Base-by-base conservation (phyloP, 495 filamentous ascomycete genomes). In the Neurospora sp. region DNA sequence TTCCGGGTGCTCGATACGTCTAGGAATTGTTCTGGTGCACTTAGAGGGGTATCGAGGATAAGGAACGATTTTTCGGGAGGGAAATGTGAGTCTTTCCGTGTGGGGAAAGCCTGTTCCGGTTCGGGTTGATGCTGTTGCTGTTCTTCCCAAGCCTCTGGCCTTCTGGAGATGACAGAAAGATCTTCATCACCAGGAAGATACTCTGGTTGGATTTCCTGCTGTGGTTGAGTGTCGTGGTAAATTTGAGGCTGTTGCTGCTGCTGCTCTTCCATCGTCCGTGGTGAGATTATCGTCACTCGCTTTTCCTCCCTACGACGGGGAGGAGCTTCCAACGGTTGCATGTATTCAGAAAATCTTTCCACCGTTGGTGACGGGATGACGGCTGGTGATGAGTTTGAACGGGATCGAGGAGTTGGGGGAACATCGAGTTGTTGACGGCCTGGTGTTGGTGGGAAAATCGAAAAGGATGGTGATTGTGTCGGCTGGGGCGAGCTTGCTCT, bases 331-430 rank as follows among this genome's bases (percentile, higher is more conserved):
- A 40, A 39, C 4, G 38, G 45, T 4, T 70, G 73, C 18, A 61
- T 10, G 9, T 69, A 18, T 68, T 71, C 47, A 83, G 74, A 41
- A 83, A 65, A 83, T 18, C 38, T 78, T 22, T 75, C 73, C n/a
- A 77, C 73, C 6, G 78, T 80, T 38, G 87, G 86, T 8, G 86
- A 87, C 35, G 72, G 80, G 8, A 85, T 77, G 40, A 80, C 78
- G 6, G 85, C 83, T 4, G 89, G 88, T 9, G 87, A 86, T 6
- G 90, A 91, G 75, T 87, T 88, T 12, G 89, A 89, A 39, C 89
- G 87, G 16, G 81, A 77, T 12, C 89, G 78, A n/a, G 88, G 82
- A 6, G 84, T 83, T 68, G 71, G 18, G 44, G 73, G 20, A 70
- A 74, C 2, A 71, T 77, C 76, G 81, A 41, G 79, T 16, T 75